phyloP scores from a whole-genome alignment of 257 asterid genomes.

The Gynochthodes officinalis region DNA sequence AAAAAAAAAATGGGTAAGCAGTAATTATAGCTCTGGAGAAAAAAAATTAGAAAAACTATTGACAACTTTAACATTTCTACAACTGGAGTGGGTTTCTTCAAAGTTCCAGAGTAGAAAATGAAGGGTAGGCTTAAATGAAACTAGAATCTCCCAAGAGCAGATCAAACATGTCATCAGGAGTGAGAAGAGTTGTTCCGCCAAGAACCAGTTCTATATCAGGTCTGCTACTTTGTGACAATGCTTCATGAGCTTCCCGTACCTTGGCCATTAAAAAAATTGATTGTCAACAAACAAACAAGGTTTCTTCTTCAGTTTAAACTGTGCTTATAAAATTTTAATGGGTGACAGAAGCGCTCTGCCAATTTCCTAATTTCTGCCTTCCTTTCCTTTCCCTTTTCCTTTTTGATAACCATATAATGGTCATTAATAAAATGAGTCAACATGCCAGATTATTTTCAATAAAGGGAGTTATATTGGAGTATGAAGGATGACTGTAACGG shows the following conservation, averaged over 20 bases:
- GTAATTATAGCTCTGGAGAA: not conserved
- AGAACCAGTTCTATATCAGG: conserved; percentile 73
- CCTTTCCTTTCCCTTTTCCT: not conserved
- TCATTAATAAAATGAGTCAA: not conserved
- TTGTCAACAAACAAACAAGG: not conserved
- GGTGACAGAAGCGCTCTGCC: not conserved
- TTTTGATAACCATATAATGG: not conserved
- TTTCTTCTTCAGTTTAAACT: not conserved
- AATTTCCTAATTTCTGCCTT: not conserved
- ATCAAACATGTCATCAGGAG: conserved; percentile 79
- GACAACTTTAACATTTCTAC: conserved; percentile 1
- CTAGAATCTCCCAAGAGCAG: conserved; percentile 73
- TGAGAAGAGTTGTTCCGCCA: conserved; percentile 93
- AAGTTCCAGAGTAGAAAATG: not conserved
- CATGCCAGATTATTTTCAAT: not conserved
- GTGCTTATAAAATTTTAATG: not conserved
- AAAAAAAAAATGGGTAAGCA: not conserved
- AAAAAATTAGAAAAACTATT: not conserved
- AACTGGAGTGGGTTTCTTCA: not conserved
- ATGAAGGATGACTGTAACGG: not conserved
- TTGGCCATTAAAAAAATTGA: conserved; percentile 24
- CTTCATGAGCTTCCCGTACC: conserved; percentile 90
- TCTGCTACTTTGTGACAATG: conserved; percentile 70
- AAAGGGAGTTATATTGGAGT: not conserved
- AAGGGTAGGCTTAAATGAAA: conserved; percentile 34